A percentile compares a stretch with the other conserved stretches of the same genome.
These are phyloP conservation scores for Podospora didyma DNA, from an alignment of 495 filamentous ascomycete species.

Conservation along the genomic window DNA sequence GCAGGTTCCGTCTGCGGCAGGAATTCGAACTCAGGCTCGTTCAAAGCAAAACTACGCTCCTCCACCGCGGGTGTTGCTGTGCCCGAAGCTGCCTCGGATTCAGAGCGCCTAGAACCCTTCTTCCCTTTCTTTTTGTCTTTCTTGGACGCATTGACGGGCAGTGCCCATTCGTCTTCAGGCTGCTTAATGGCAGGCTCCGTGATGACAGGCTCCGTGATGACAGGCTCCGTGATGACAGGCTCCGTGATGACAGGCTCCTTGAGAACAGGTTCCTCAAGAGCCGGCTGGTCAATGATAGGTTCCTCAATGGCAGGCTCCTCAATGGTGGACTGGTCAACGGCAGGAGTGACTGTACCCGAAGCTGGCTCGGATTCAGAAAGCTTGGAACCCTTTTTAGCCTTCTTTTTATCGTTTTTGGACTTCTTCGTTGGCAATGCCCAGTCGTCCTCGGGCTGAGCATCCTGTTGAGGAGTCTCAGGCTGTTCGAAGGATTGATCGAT, in stretches of 20 bases:
- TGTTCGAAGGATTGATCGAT: too few relatives aligned
- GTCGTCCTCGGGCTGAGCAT: background rate
- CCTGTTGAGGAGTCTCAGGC: background rate
- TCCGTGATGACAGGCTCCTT: too few relatives aligned
- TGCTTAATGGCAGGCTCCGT: too few relatives aligned
- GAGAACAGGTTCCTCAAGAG: too few relatives aligned
- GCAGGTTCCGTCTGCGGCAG: too few relatives aligned
- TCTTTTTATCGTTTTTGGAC: background rate
- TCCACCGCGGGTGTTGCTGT: constrained; percentile 4
- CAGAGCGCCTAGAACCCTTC: constrained; percentile 17
- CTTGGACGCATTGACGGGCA: constrained; percentile 11
- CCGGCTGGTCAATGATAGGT: too few relatives aligned
- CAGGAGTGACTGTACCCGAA: background rate
- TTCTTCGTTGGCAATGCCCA: background rate
- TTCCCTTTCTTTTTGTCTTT: constrained; percentile 27
- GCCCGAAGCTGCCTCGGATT: constrained; percentile 15
- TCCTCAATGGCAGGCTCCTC: too few relatives aligned
- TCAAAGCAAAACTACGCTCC: background rate
- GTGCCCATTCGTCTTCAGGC: too few relatives aligned
- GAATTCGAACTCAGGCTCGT: too few relatives aligned
- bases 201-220: too few relatives aligned
- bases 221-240: too few relatives aligned
- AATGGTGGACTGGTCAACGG: background rate
- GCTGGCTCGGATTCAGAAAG: background rate
- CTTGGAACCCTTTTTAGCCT: too few relatives aligned